Evolutionary conservation across 116 monocot species (phyloP).

Genomic region (Phalaenopsis hybrid): DNA sequence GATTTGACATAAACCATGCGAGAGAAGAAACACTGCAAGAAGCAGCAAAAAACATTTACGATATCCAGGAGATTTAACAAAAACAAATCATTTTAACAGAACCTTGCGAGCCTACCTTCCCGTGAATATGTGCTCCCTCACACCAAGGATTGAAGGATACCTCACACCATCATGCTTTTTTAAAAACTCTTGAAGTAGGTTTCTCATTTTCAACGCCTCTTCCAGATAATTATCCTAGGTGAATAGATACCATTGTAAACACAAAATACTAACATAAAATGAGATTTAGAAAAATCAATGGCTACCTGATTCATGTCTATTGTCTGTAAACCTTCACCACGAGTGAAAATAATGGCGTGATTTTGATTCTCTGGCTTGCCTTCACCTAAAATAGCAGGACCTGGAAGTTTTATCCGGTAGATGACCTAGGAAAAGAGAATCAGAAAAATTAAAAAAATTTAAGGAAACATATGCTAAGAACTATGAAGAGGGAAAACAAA

Average conservation of each 20-base stretch:
- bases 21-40: constrained; percentile 85
- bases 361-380: constrained; percentile 65
- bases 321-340: constrained; percentile 42
- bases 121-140: constrained; percentile 91
- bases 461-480: too few species aligned
- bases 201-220: constrained; percentile 91
- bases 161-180: constrained; percentile 60
- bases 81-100: not conserved
- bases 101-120: constrained; percentile 46
- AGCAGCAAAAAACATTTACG: not conserved
- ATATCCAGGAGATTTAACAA: not conserved
- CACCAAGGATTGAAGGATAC: constrained; percentile 75
- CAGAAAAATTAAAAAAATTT: too few species aligned
- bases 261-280: not conserved
- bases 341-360: constrained; percentile 89
- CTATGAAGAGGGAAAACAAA: too few species aligned
- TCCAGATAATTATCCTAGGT: constrained; percentile 87
- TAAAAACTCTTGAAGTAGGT: constrained; percentile 81
- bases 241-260: not conserved
- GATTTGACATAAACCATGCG: constrained; percentile 99
- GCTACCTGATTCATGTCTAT: constrained; percentile 95
- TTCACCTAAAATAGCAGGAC: constrained; percentile 52
- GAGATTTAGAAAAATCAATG: not conserved
- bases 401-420: constrained; percentile 86
- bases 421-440: too few species aligned